Percentiles rank a stretch among this genome's conserved stretches.
Evolutionary conservation across 2,329 filamentous ascomycete species (phyloP).

Genomic region (Verticillium nonalfalfae): DNA sequence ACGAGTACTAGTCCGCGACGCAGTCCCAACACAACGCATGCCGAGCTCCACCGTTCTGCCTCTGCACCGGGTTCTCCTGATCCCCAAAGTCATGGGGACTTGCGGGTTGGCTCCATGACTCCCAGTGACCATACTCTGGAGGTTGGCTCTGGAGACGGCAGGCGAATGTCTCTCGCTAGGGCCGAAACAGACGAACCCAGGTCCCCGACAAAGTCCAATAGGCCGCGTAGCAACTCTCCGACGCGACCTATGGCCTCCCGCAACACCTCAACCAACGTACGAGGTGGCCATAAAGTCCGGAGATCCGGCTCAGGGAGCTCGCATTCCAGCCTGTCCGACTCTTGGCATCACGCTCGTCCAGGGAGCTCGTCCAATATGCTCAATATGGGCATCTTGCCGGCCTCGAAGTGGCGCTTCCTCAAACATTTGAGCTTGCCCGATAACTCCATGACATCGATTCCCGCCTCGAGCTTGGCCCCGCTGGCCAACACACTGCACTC

Average conservation of each 20-base stretch:
- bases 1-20: conserved; percentile 49
- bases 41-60: conserved; percentile 60
- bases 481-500: conserved; percentile 86
- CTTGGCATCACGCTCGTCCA: conserved; percentile 50
- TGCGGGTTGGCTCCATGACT: conserved; percentile 54
- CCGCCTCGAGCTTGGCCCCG: conserved; percentile 68
- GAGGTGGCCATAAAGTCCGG: conserved; percentile 67
- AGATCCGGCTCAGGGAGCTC: conserved; percentile 91
- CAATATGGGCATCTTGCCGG: conserved; percentile 63
- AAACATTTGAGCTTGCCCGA: conserved; percentile 88
- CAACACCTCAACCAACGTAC: conserved; percentile 60
- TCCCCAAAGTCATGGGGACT: conserved; percentile 37
- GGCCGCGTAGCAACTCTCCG: conserved; percentile 75
- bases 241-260: conserved; percentile 69
- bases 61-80: conserved; percentile 62
- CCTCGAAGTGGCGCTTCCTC: conserved; percentile 91
- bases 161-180: conserved; percentile 37
- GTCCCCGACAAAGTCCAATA: conserved; percentile 35
- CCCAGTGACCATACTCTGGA: conserved; percentile 44
- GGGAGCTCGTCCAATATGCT: conserved; percentile 76
- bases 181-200: conserved; percentile 41
- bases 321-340: conserved; percentile 68
- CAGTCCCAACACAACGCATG: conserved; percentile 57
- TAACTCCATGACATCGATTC: conserved; percentile 79
- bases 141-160: conserved; percentile 26